Evolutionary conservation across 176 grass and related monocot species (phyloP), one percentile per base, ranked within the genome.

Genomic region (Aegilops speltoides): DNA sequence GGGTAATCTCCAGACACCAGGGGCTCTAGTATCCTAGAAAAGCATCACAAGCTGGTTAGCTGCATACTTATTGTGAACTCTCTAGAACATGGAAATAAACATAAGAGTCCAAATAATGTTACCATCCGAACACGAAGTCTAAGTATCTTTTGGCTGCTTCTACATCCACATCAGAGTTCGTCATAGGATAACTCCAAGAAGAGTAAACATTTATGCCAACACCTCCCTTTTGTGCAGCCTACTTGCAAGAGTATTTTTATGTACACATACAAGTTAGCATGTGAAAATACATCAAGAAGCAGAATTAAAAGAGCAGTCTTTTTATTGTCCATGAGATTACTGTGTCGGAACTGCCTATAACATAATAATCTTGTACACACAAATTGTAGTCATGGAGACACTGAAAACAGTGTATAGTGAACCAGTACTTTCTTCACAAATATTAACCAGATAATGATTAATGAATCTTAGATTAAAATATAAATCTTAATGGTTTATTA

Each of bases 121-220:
- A 92, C 86, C 82, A 92, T 37, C 87, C 71, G 29, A 88, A 60
- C 54, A 74, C 54, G 78, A 85, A 85, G 73, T 89, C 70, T 24
- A 63, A 43, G 59, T 25, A 89, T 83, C 86, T 85, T 62, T 83
- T 31, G n/a, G 73, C 68, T 78, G 87, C 64, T 75, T 83, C 82
- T 83, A 37, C 1, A 89, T 95, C 93, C n/a, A 23, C 29, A 17
- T 59, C 68, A 24, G 93, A 94, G 63, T 88, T 82, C 6, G 93
- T 85, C 25, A 88, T 78, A 29, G 93, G 93, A 32, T 85, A 79
- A 34, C 29, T 24, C 57, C 93, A 91, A 75, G 64, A 87, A 10
- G 81, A 34, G 77, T 92, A 94, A 37, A 94, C 64, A 70, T 83
- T 92, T 80, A 94, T 56, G 73, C 93, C 93, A 15, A 92, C 69